Conservation (phyloP, 306 rosid genomes). For the Glycine tomentella region DNA sequence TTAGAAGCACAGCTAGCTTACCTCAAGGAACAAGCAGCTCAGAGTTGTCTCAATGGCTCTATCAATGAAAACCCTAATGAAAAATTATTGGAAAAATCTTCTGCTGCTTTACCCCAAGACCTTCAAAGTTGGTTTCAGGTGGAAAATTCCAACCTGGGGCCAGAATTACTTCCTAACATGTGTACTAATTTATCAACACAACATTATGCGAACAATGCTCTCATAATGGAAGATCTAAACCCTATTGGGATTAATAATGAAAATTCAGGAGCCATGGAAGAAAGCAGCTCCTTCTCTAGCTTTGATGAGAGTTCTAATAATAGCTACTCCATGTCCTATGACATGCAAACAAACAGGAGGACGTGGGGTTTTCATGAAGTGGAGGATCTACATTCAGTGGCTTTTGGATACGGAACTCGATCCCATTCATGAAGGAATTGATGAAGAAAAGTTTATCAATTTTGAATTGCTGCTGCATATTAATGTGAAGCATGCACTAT, state of each 20-base stretch:
- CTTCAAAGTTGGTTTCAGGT: constrained; percentile 64
- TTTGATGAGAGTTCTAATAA: constrained; percentile 65
- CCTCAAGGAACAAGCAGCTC: constrained; percentile 84
- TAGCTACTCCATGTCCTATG: constrained; percentile 63
- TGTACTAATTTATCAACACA: constrained; percentile 47
- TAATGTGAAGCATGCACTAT: constrained; percentile 50
- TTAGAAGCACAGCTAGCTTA: constrained; percentile 87
- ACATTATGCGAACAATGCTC: constrained; percentile 49
- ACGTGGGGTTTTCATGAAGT: constrained; percentile 65
- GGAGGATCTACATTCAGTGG: constrained; percentile 73
- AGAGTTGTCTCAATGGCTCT: constrained; percentile 59
- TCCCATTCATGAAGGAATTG: constrained; percentile 47
- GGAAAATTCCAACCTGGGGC: constrained; percentile 53
- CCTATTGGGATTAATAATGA: constrained; percentile 61
- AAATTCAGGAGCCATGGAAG: constrained; percentile 58
- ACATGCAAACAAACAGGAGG: constrained; percentile 55
- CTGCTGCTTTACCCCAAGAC: constrained; percentile 53
- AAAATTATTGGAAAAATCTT: constrained; percentile 53
- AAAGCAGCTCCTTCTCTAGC: constrained; percentile 71
- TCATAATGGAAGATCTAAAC: constrained; percentile 51
- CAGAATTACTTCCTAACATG: constrained; percentile 54
- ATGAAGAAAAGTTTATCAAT: constrained; percentile 50
- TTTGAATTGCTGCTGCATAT: constrained; percentile 52
- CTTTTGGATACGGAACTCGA: constrained; percentile 65
- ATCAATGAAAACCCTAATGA: constrained; percentile 66